Percentiles rank a stretch among this genome's conserved stretches.
Conservation (phyloP, 345 rosid species). For the Microthlaspi erraticum region DNA sequence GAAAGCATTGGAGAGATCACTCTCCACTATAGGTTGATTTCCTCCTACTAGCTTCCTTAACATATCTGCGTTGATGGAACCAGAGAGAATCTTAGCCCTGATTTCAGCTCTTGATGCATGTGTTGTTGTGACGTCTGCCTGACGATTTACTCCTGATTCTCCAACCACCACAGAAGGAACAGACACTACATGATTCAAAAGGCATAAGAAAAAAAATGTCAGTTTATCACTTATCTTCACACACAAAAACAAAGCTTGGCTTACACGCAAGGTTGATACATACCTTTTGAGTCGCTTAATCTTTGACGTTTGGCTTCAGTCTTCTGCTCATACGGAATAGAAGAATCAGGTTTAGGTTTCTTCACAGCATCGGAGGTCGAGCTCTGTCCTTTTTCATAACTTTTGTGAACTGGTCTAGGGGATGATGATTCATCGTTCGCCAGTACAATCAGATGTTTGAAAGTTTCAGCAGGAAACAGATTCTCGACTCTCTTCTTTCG, state of each 20-base stretch:
- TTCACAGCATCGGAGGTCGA: background rate
- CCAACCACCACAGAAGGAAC: no score
- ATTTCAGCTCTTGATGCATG: background rate
- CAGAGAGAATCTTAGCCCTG: conserved; percentile 12
- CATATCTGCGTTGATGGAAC: conserved; percentile 16
- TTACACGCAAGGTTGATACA: conserved; percentile 6
- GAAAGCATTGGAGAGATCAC: conserved; percentile 42
- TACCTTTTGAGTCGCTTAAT: conserved; percentile 33
- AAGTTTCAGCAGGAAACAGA: conserved; percentile 19
- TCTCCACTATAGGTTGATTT: conserved; percentile 30
- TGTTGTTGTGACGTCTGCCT: conserved; percentile 5
- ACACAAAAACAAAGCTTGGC: background rate
- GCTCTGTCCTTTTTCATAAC: background rate
- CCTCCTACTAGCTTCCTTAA: conserved; percentile 33
- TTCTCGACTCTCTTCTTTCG: conserved; percentile 18
- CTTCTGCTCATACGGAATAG: background rate
- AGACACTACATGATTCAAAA: conserved; percentile 5
- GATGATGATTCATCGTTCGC: conserved; percentile 3
- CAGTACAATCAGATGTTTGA: background rate
- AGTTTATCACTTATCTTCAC: conserved; percentile 4
- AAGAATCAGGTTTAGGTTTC: conserved; percentile 10
- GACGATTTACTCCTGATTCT: conserved; percentile 7
- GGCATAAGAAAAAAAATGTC: conserved; percentile 21
- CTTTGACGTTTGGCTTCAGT: conserved; percentile 31
- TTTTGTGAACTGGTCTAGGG: conserved; percentile 1